phyloP scores from a whole-genome alignment of 495 filamentous ascomycete genomes.

The Staphylotrichum tortipilum region DNA sequence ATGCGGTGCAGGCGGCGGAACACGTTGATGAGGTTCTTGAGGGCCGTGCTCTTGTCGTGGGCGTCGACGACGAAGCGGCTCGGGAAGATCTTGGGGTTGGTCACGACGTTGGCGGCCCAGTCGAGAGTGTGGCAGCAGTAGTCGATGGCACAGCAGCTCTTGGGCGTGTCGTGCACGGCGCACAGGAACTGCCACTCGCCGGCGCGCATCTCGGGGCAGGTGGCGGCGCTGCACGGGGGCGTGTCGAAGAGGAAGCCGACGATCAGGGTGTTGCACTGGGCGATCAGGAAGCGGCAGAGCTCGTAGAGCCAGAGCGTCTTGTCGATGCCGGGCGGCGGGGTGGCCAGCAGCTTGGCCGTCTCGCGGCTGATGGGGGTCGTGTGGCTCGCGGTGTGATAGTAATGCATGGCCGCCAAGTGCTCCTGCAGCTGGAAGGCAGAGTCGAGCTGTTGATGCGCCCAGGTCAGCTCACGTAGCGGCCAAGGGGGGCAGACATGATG shows the following conservation, averaged over 20 bases:
- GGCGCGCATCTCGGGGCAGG: slow-evolving; percentile 96
- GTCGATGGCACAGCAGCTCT: slow-evolving; percentile 93
- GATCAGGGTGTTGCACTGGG: slow-evolving; percentile 85
- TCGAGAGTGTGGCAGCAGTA: slow-evolving; percentile 98
- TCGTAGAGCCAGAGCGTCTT: slow-evolving; percentile 93
- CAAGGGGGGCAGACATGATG: not conserved
- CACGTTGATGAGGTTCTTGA: slow-evolving; percentile 85
- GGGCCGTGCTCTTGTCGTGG: slow-evolving; percentile 54
- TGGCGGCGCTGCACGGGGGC: slow-evolving; percentile 74
- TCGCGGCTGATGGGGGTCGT: slow-evolving; percentile 62
- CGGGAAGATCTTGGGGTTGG: slow-evolving; percentile 84
- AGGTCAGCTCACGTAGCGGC: not conserved
- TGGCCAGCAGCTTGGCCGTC: slow-evolving; percentile 63
- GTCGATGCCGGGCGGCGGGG: slow-evolving; percentile 70
- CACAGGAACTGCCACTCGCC: slow-evolving; percentile 98
- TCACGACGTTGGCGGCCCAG: slow-evolving; percentile 88
- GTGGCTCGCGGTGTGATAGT: slow-evolving; percentile 59
- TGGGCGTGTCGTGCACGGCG: slow-evolving; percentile 91
- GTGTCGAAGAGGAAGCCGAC: slow-evolving; percentile 84
- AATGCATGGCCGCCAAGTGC: slow-evolving; percentile 86
- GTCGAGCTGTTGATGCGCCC: slow-evolving; percentile 54
- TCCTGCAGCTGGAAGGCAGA: slow-evolving; percentile 98
- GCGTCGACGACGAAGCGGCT: slow-evolving; percentile 64
- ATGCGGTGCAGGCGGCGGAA: slow-evolving; percentile 91
- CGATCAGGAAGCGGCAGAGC: slow-evolving; percentile 86